Percentiles rank a stretch among this genome's conserved stretches.
Evolutionary conservation across 1,284 basidiomycete genomes (phyloP).

Genomic region (Melampsora americana): DNA sequence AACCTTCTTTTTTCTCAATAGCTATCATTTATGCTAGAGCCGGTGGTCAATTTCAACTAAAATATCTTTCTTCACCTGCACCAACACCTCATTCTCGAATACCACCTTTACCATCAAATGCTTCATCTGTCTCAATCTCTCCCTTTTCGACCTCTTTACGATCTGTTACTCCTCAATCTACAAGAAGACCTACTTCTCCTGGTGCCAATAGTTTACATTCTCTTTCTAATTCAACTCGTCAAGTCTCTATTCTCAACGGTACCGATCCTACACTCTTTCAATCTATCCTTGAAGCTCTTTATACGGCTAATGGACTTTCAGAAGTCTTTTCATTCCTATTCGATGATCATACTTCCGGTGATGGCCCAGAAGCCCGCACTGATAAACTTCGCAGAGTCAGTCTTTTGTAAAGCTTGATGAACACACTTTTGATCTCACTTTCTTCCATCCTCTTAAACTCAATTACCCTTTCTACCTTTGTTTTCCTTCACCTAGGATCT

Average conservation of each 20-base stretch:
- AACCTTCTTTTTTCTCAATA: background rate
- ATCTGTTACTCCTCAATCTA: slow-evolving; percentile 37
- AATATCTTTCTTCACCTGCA: slow-evolving; percentile 35
- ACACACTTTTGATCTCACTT: background rate
- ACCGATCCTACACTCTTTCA: slow-evolving; percentile 44
- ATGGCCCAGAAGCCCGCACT: slow-evolving; percentile 33
- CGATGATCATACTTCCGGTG: slow-evolving; percentile 52
- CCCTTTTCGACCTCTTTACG: slow-evolving; percentile 1
- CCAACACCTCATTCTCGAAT: slow-evolving; percentile 40
- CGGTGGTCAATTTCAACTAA: slow-evolving; percentile 43
- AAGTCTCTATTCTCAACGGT: slow-evolving; percentile 37
- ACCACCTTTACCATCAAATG: slow-evolving; percentile 14
- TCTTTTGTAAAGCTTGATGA: background rate
- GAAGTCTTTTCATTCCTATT: slow-evolving; percentile 85
- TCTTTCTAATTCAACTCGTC: slow-evolving; percentile 45
- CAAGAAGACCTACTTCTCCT: slow-evolving; percentile 18
- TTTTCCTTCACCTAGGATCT: slow-evolving; percentile 64
- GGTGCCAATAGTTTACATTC: slow-evolving; percentile 23
- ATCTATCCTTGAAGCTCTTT: slow-evolving; percentile 71
- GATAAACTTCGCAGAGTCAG: slow-evolving; percentile 41
- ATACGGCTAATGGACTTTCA: slow-evolving; percentile 75
- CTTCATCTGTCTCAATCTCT: slow-evolving; percentile 27
- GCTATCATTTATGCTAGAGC: slow-evolving; percentile 44
- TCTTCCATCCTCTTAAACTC: background rate
- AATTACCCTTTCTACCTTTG: background rate